Evolutionary conservation across 345 rosid genomes (phyloP).

Genomic region (Microthlaspi erraticum): DNA sequence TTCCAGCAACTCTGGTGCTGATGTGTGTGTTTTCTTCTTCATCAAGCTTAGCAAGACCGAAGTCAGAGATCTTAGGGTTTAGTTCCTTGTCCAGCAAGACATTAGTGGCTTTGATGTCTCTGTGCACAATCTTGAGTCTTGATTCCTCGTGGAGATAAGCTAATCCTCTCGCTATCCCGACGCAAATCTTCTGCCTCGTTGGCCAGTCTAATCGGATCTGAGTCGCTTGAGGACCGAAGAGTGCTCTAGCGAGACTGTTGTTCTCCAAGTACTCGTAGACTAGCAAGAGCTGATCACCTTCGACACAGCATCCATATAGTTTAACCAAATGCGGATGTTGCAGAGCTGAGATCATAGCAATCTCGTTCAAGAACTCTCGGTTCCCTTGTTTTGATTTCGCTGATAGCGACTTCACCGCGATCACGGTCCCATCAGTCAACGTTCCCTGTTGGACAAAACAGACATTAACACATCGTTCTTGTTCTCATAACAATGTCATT

Average conservation of each 20-base stretch:
- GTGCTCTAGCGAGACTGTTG: constrained; percentile 59
- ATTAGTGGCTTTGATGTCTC: constrained; percentile 61
- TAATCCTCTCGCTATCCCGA: constrained; percentile 57
- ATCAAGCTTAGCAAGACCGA: constrained; percentile 56
- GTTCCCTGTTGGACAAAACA: constrained; percentile 48
- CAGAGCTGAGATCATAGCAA: constrained; percentile 64
- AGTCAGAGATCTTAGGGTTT: constrained; percentile 55
- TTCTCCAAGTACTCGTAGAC: constrained; percentile 65
- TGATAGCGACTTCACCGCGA: constrained; percentile 64
- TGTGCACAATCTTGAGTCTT: constrained; percentile 54
- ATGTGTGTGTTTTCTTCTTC: constrained; percentile 59
- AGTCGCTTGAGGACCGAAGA: constrained; percentile 48
- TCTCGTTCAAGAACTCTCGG: constrained; percentile 63
- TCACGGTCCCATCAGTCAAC: constrained; percentile 55
- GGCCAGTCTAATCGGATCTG: constrained; percentile 50
- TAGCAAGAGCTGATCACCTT: constrained; percentile 60
- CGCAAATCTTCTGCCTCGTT: constrained; percentile 51
- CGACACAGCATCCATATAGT: constrained; percentile 61
- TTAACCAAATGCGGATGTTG: constrained; percentile 66
- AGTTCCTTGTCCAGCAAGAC: constrained; percentile 51
- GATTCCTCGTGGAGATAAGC: constrained; percentile 61
- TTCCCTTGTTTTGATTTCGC: constrained; percentile 66
- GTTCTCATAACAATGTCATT: constrained; percentile 1
- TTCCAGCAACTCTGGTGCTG: constrained; percentile 59
- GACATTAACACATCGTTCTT: neutral